A percentile compares a stretch with the other conserved stretches of the same genome.
phyloP scores from a whole-genome alignment of 495 filamentous ascomycete genomes.

The Tetracladium setigerum region DNA sequence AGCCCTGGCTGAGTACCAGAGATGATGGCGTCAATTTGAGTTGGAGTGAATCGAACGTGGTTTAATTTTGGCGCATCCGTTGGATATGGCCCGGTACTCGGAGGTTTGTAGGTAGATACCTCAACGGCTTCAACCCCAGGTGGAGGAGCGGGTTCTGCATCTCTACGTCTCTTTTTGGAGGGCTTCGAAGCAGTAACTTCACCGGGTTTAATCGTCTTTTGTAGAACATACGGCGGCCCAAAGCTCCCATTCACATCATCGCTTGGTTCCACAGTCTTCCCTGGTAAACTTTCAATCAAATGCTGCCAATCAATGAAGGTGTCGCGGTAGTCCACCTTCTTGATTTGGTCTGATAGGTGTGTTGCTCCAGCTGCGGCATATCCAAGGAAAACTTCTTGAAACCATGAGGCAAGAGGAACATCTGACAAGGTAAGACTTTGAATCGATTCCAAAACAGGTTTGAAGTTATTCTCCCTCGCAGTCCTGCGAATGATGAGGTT shows the following conservation, averaged over 20 bases:
- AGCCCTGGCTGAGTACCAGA: conserved; percentile 93
- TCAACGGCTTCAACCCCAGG: conserved; percentile 56
- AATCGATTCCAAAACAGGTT: conserved; percentile 85
- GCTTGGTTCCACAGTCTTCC: conserved; percentile 71
- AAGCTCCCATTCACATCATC: conserved; percentile 66
- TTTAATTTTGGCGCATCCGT: conserved; percentile 82
- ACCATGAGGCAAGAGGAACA: conserved; percentile 80
- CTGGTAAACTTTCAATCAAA: conserved; percentile 78
- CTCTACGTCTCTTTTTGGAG: conserved; percentile 76
- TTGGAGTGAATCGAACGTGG: conserved; percentile 77
- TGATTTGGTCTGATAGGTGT: conserved; percentile 68
- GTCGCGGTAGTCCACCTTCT: conserved; percentile 80
- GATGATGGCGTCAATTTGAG: conserved; percentile 85
- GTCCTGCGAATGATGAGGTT: conserved; percentile 82
- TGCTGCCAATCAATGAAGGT: conserved; percentile 96
- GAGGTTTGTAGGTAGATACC: conserved; percentile 87
- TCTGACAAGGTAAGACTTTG: conserved; percentile 78
- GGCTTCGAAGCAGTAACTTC: conserved; percentile 40
- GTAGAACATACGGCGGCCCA: conserved; percentile 78
- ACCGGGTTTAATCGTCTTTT: conserved; percentile 44
- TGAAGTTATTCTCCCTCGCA: conserved; percentile 96
- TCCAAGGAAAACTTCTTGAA: conserved; percentile 94
- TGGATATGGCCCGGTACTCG: conserved; percentile 87
- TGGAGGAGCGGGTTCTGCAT: conserved; percentile 54
- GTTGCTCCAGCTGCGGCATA: conserved; percentile 83